A percentile compares a stretch with the other conserved stretches of the same genome.
phyloP scores from a whole-genome alignment of 345 rosid genomes.

The Hibiscus syriacus region DNA sequence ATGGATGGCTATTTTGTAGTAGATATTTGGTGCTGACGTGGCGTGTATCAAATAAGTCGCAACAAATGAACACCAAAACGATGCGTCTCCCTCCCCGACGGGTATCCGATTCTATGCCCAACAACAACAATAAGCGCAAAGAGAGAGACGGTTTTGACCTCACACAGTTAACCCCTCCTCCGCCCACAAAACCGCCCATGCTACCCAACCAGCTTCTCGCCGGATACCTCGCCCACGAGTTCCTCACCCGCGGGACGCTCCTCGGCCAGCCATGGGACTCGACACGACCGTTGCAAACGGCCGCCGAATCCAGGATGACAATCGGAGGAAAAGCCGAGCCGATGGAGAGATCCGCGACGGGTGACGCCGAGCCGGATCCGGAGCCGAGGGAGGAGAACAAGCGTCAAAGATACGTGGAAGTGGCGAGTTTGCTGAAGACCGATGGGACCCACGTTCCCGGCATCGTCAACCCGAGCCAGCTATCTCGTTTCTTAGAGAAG shows the following conservation, averaged over 20 bases:
- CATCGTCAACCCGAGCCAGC: conserved; percentile 77
- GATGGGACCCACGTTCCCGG: conserved; percentile 67
- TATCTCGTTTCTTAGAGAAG: conserved; percentile 50
- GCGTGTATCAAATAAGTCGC: conserved; percentile 36
- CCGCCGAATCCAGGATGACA: conserved; percentile 22
- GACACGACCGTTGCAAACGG: conserved; percentile 20
- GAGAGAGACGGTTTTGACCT: conserved; percentile 42
- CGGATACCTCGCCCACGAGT: conserved; percentile 82
- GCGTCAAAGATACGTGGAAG: conserved; percentile 51
- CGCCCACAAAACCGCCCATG: conserved; percentile 14
- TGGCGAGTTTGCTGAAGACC: conserved; percentile 52
- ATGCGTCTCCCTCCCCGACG: conserved; percentile 92
- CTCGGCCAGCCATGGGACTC: conserved; percentile 56
- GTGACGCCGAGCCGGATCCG: conserved; percentile 31
- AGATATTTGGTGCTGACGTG: conserved; percentile 43
- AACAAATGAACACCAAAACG: conserved; percentile 55
- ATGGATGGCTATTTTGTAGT: neutral
- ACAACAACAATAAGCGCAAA: conserved; percentile 49
- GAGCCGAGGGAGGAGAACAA: conserved; percentile 22
- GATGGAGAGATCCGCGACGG: neutral
- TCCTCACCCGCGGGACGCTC: conserved; percentile 61
- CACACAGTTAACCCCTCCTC: conserved; percentile 14
- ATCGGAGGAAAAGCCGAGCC: conserved; percentile 4
- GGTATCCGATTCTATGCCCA: conserved; percentile 33
- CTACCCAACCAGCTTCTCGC: conserved; percentile 60